These are phyloP conservation scores for Noccaea bulbosa DNA, from an alignment of 345 rosid genomes.

Conservation along the genomic window DNA sequence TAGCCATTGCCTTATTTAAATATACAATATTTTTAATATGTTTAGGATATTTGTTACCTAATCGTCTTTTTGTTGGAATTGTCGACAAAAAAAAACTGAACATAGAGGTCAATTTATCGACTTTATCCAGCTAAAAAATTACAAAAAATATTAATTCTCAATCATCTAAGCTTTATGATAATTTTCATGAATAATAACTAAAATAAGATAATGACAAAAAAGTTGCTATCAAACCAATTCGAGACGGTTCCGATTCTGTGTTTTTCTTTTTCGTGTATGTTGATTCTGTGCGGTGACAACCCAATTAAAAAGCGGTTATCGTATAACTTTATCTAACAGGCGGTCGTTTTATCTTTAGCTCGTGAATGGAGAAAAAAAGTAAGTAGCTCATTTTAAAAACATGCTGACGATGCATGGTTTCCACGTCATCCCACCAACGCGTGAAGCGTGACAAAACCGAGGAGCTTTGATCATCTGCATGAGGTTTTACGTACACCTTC, in stretches of 20 bases:
- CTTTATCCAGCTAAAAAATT: constrained; percentile 7
- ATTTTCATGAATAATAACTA: constrained; percentile 12
- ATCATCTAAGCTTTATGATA: constrained; percentile 28
- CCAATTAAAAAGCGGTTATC: constrained; percentile 18
- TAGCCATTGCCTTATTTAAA: constrained; percentile 15
- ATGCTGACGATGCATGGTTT: constrained; percentile 52
- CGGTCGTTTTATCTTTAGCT: constrained; percentile 33
- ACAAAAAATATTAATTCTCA: background rate
- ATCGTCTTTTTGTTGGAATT: constrained; percentile 38
- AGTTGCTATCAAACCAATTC: constrained; percentile 18
- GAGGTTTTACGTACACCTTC: constrained; percentile 39
- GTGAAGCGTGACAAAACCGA: constrained; percentile 55
- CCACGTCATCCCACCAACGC: constrained; percentile 71
- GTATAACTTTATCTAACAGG: constrained; percentile 30
- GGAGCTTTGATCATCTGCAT: constrained; percentile 26
- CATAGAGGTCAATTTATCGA: constrained; percentile 15
- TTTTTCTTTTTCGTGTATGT: constrained; percentile 15
- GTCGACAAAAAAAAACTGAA: constrained; percentile 31
- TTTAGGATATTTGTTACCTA: constrained; percentile 33
- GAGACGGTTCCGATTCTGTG: constrained; percentile 45
- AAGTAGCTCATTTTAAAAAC: constrained; percentile 37
- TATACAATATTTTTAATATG: background rate
- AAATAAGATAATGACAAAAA: constrained; percentile 9
- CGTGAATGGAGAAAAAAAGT: constrained; percentile 40
- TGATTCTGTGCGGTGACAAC: constrained; percentile 32